phyloP scores from a whole-genome alignment of 768 basidiomycete species.

The Tylopilus rubrobrunneus region DNA sequence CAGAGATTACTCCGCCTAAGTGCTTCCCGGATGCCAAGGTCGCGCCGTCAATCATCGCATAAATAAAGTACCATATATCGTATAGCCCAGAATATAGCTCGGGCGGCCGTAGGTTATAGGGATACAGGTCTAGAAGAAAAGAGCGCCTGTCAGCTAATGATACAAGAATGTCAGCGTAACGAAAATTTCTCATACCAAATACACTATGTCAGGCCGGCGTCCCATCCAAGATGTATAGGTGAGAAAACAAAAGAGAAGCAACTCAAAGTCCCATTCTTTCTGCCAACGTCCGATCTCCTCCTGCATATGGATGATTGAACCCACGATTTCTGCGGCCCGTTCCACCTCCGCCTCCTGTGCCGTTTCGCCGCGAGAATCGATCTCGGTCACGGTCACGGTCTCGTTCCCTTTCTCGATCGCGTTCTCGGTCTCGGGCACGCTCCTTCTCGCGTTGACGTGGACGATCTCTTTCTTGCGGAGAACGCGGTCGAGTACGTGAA shows the following conservation, averaged over 20 bases:
- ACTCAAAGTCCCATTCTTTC: constrained; percentile 75
- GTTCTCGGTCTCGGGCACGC: constrained; percentile 32
- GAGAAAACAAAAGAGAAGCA: constrained; percentile 15
- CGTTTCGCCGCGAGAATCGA: constrained; percentile 40
- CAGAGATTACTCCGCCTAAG: not conserved
- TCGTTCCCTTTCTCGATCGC: constrained; percentile 33
- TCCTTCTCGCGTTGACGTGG: constrained; percentile 38
- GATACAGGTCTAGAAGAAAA: constrained; percentile 30
- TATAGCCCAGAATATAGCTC: constrained; percentile 18
- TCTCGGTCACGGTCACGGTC: constrained; percentile 39
- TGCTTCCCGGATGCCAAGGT: not conserved
- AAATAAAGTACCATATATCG: constrained; percentile 27
- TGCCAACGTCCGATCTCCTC: constrained; percentile 76
- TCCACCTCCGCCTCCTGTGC: constrained; percentile 37
- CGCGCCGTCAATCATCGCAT: constrained; percentile 8
- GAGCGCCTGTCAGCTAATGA: constrained; percentile 28
- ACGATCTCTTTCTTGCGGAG: constrained; percentile 40
- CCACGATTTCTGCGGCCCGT: constrained; percentile 36
- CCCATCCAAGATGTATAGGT: constrained; percentile 20
- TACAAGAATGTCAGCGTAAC: constrained; percentile 17
- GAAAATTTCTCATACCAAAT: constrained; percentile 33
- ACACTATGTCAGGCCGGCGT: constrained; percentile 29
- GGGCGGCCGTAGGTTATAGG: constrained; percentile 22
- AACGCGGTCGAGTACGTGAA: constrained; percentile 39
- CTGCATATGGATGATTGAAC: constrained; percentile 33